Evolutionary conservation across 169 alveolate genomes (phyloP).

Genomic region (Amoebophrya sp.): DNA sequence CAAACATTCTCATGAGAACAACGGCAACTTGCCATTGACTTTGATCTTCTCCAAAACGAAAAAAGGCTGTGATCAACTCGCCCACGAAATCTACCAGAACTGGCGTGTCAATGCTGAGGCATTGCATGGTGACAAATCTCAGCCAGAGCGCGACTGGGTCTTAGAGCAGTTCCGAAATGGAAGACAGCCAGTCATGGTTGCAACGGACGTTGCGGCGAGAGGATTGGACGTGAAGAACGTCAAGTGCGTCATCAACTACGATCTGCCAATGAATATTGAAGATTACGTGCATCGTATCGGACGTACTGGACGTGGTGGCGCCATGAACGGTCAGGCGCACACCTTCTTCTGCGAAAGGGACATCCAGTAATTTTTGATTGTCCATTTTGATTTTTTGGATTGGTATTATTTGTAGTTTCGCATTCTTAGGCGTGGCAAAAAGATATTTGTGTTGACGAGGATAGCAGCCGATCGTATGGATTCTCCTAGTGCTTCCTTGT

Average conservation of each 20-base stretch:
- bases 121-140: constrained; percentile 84
- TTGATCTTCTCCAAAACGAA: constrained; percentile 67
- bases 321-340: constrained; percentile 32
- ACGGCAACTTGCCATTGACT: constrained; percentile 48
- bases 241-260: constrained; percentile 88
- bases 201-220: constrained; percentile 97
- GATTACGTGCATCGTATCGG: constrained; percentile 95
- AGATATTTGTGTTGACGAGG: not conserved
- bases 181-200: constrained; percentile 81
- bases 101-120: constrained; percentile 62
- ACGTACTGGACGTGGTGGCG: constrained; percentile 86
- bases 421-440: not conserved
- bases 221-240: constrained; percentile 94
- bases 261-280: constrained; percentile 87
- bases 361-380: not conserved
- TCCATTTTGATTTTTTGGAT: not conserved
- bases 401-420: not conserved
- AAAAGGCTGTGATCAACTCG: constrained; percentile 67
- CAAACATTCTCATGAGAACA: no score
- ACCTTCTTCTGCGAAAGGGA: constrained; percentile 17
- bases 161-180: constrained; percentile 68
- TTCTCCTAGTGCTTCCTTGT: no score
- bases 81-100: constrained; percentile 63
- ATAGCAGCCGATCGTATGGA: not conserved
- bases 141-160: constrained; percentile 61